phyloP scores from a whole-genome alignment of 129 eudicot genomes.

The Mikania micrantha region DNA sequence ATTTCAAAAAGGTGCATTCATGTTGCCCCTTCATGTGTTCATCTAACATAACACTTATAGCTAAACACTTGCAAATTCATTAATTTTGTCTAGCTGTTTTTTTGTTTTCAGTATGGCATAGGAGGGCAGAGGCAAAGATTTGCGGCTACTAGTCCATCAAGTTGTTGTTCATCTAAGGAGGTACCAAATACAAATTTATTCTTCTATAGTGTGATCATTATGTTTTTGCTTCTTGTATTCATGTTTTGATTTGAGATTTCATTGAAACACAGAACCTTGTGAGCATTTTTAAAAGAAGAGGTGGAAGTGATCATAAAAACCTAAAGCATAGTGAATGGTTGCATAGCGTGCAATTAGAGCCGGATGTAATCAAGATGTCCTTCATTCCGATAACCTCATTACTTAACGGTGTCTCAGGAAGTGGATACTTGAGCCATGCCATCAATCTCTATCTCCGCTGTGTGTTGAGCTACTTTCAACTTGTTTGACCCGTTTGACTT shows the following conservation, averaged over 20 bases:
- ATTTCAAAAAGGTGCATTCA: too few species aligned
- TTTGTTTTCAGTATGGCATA: conserved; percentile 48
- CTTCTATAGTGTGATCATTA: too few species aligned
- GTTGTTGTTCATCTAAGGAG: conserved; percentile 84
- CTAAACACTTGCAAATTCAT: too few species aligned
- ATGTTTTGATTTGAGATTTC: conserved; percentile 7
- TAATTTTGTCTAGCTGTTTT: too few species aligned
- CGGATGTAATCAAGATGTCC: conserved; percentile 94
- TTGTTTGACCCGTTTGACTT: too few species aligned
- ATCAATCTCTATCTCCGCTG: conserved; percentile 92
- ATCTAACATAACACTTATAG: too few species aligned
- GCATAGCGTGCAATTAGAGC: conserved; percentile 82
- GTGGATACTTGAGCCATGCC: conserved; percentile 97
- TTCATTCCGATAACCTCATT: conserved; percentile 92
- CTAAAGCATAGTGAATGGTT: conserved; percentile 75
- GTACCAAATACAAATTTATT: too few species aligned
- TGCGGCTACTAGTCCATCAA: conserved; percentile 66
- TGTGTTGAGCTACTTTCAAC: too few species aligned
- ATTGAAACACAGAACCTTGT: conserved; percentile 56
- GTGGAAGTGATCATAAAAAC: conserved; percentile 58
- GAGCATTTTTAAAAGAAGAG: conserved; percentile 91
- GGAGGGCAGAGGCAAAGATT: conserved; percentile 76
- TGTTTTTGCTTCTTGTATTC: too few species aligned
- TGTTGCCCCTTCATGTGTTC: too few species aligned
- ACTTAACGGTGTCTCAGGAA: conserved; percentile 86